phyloP scores from a whole-genome alignment of 2,329 filamentous ascomycete species.

The Xylaria hypoxylon region DNA sequence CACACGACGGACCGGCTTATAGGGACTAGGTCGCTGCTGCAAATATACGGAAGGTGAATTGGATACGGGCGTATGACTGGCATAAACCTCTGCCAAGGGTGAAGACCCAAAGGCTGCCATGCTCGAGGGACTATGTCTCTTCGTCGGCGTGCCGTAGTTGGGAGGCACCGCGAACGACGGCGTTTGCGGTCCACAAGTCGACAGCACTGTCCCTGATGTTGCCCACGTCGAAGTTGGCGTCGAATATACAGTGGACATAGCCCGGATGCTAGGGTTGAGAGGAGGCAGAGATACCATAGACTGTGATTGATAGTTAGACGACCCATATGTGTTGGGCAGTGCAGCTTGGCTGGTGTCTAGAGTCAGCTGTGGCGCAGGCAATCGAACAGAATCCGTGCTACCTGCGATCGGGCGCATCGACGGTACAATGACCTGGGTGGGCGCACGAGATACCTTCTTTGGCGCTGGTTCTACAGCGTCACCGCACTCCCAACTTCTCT shows the following conservation, averaged over 20 bases:
- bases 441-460: constrained; percentile 60
- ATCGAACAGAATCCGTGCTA: constrained; percentile 57
- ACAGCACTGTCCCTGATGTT: constrained; percentile 51
- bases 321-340: constrained; percentile 47
- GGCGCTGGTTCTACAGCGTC: constrained; percentile 65
- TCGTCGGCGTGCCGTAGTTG: constrained; percentile 64
- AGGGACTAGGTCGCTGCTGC: constrained; percentile 89
- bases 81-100: constrained; percentile 72
- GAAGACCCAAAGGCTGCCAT: constrained; percentile 73
- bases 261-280: constrained; percentile 69
- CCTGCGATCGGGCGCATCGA: constrained; percentile 42
- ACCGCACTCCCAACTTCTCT: constrained; percentile 62
- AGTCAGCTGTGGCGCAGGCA: constrained; percentile 79
- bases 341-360: constrained; percentile 63
- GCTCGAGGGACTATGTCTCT: constrained; percentile 64
- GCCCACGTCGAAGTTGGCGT: constrained; percentile 57
- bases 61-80: constrained; percentile 72
- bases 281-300: constrained; percentile 70
- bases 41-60: constrained; percentile 90
- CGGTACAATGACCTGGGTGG: constrained; percentile 43
- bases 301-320: constrained; percentile 57
- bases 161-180: constrained; percentile 48
- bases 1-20: constrained; percentile 88
- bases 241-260: constrained; percentile 83
- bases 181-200: constrained; percentile 52